Evolutionary conservation across 1,284 basidiomycete genomes (phyloP).

Genomic region (Gomphus sp.): DNA sequence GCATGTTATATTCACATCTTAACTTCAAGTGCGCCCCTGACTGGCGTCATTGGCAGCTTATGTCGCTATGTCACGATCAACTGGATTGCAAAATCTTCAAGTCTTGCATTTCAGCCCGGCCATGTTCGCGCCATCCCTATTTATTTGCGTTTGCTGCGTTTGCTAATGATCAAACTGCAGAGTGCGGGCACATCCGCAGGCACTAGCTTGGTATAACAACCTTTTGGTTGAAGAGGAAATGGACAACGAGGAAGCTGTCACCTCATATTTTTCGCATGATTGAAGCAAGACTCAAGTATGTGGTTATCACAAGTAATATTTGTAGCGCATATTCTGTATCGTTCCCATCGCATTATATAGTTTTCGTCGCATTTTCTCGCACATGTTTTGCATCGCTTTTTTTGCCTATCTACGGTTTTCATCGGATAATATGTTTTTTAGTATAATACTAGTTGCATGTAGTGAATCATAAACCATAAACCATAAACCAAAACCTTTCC

Average conservation of each 20-base stretch:
- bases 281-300: background rate
- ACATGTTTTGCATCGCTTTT: too few species aligned
- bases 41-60: constrained; percentile 16
- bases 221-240: constrained; percentile 3
- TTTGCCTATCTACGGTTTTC: too few species aligned
- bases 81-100: constrained; percentile 18
- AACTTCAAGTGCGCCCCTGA: background rate
- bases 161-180: constrained; percentile 18
- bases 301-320: background rate
- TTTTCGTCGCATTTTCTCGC: too few species aligned
- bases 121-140: constrained; percentile 13
- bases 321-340: too few species aligned
- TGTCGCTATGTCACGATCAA: constrained; percentile 23
- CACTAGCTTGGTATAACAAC: constrained; percentile 16
- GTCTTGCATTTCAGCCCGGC: constrained; percentile 18
- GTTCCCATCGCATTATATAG: too few species aligned
- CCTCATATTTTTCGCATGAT: background rate
- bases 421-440: too few species aligned
- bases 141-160: background rate
- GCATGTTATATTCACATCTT: background rate
- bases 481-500: too few species aligned
- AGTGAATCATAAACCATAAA: too few species aligned
- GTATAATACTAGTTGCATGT: too few species aligned
- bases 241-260: background rate
- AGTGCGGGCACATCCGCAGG: constrained; percentile 34